Evolutionary conservation across 805 yeast species (phyloP).

Genomic region (Suhomyces pyralidae): DNA sequence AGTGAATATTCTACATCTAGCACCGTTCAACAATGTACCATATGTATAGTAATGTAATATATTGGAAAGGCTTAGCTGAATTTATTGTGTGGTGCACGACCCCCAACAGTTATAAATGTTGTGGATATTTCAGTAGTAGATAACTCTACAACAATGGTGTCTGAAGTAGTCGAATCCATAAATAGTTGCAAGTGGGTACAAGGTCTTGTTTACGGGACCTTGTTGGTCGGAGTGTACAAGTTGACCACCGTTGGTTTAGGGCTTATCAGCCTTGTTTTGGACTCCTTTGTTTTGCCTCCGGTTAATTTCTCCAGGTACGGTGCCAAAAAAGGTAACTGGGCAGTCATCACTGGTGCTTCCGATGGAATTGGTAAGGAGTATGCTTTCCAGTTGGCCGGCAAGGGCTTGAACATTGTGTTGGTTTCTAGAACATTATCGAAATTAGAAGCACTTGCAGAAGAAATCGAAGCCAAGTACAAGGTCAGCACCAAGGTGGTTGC

Average conservation of each 20-base stretch:
- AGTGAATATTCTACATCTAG: too few species aligned
- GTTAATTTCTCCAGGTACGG: conserved; percentile 67
- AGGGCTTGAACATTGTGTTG: conserved; percentile 79
- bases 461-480: conserved; percentile 54
- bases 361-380: conserved; percentile 97
- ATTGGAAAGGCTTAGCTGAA: not conserved
- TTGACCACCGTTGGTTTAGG: conserved; percentile 50
- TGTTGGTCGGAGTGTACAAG: conserved; percentile 64
- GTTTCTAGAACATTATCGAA: conserved; percentile 83
- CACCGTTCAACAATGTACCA: not conserved
- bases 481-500: conserved; percentile 68
- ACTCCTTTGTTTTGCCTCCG: conserved; percentile 62
- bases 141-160: not conserved
- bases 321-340: conserved; percentile 73
- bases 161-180: not conserved
- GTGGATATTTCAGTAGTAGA: not conserved
- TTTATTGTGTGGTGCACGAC: not conserved
- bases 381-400: conserved; percentile 77
- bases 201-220: conserved; percentile 27
- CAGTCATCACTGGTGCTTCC: conserved; percentile 95
- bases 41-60: not conserved
- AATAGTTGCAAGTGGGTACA: conserved; percentile 14
- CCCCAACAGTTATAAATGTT: not conserved
- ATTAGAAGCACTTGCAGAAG: conserved; percentile 61
- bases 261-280: conserved; percentile 51